Evolutionary conservation across 2,329 filamentous ascomycete genomes (phyloP).

Genomic region (Microcyclosporella mali): DNA sequence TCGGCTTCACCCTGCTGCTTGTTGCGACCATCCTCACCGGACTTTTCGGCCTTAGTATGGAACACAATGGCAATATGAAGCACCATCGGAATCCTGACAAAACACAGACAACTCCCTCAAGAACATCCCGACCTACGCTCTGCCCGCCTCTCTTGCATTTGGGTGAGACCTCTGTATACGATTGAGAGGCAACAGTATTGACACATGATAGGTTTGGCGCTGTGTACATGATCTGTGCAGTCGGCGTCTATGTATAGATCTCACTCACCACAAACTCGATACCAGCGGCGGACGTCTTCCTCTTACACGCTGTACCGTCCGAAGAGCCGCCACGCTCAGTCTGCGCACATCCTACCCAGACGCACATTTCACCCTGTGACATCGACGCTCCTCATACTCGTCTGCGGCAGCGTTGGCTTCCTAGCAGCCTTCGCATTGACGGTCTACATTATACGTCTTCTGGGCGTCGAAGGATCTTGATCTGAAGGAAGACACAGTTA

Average conservation of each 20-base stretch:
- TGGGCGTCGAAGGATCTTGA: too few species aligned
- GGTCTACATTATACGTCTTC: conserved; percentile 9
- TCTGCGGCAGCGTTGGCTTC: conserved; percentile 17
- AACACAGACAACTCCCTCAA: conserved; percentile 70
- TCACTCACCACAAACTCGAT: conserved; percentile 6
- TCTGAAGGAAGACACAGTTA: too few species aligned
- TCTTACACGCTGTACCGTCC: conserved; percentile 11
- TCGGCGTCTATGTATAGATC: conserved; percentile 88
- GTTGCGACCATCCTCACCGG: conserved; percentile 65
- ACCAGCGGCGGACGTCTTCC: conserved; percentile 3
- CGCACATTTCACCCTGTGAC: conserved; percentile 19
- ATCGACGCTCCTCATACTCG: conserved; percentile 23
- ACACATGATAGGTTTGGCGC: conserved; percentile 66
- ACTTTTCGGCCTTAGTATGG: conserved; percentile 77
- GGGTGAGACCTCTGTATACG: conserved; percentile 56
- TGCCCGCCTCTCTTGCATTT: conserved; percentile 82
- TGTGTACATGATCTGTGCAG: conserved; percentile 98
- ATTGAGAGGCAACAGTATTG: neutral
- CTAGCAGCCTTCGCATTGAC: conserved; percentile 15
- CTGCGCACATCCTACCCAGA: conserved; percentile 6
- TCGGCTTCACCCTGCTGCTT: conserved; percentile 70
- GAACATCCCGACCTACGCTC: conserved; percentile 69
- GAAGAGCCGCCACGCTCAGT: neutral
- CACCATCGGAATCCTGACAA: conserved; percentile 12
- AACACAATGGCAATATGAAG: conserved; percentile 17